Evolutionary conservation across 257 asterid species (phyloP).

Genomic region (Prunella vulgaris): DNA sequence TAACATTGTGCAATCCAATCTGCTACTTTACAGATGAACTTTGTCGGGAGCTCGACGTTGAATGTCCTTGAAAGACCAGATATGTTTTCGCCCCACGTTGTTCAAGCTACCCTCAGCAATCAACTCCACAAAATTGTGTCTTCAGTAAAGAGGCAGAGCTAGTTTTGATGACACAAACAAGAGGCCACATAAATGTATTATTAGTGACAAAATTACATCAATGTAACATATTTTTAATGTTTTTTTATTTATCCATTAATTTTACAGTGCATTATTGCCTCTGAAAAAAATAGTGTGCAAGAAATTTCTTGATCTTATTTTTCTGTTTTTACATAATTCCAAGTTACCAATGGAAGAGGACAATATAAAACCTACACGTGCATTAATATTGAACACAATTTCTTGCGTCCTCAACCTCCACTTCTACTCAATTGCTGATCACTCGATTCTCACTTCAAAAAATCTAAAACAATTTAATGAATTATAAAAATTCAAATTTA

Average conservation of each 20-base stretch:
- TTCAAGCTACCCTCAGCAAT: conserved; percentile 31
- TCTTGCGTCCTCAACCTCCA: conserved; percentile 12
- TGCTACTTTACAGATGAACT: conserved; percentile 28
- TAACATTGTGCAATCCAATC: background rate
- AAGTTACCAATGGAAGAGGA: background rate
- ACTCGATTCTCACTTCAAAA: conserved; percentile 15
- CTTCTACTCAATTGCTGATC: conserved; percentile 22
- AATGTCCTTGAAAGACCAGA: conserved; percentile 45
- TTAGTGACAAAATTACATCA: too few relatives aligned
- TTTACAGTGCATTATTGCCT: background rate
- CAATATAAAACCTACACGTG: conserved; percentile 37
- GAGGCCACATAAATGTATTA: too few relatives aligned
- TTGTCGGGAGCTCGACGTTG: conserved; percentile 40
- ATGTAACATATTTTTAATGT: background rate
- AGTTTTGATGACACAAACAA: conserved; percentile 28
- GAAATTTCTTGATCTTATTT: background rate
- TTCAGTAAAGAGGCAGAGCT: conserved; percentile 33
- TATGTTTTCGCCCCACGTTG: conserved; percentile 36
- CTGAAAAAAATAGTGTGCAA: too few relatives aligned
- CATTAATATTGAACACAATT: conserved; percentile 49
- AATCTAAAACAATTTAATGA: background rate
- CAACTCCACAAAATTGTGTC: conserved; percentile 37
- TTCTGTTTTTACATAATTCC: background rate
- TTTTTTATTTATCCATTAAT: background rate
- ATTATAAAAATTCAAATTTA: background rate